phyloP scores from a whole-genome alignment of 2,329 filamentous ascomycete genomes.

The Fusarium citri region DNA sequence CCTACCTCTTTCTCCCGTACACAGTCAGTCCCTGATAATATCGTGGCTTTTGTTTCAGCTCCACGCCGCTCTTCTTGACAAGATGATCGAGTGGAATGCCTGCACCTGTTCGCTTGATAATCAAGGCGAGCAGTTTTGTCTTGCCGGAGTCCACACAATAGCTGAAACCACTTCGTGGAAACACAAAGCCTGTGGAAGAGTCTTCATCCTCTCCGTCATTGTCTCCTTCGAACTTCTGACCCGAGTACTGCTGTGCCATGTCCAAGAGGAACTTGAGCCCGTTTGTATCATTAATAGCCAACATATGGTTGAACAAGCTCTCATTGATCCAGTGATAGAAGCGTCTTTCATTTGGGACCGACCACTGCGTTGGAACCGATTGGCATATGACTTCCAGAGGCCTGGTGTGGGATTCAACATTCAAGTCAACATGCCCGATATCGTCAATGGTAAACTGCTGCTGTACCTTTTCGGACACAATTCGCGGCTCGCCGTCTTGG shows the following conservation, averaged over 20 bases:
- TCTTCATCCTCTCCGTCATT: constrained; percentile 53
- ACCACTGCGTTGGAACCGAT: constrained; percentile 50
- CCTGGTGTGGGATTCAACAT: constrained; percentile 72
- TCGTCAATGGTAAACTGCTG: constrained; percentile 81
- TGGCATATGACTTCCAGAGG: constrained; percentile 65
- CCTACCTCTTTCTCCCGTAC: constrained; percentile 74
- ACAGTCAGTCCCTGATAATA: constrained; percentile 84
- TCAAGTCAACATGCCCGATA: constrained; percentile 74
- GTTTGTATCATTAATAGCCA: constrained; percentile 64
- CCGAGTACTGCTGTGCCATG: constrained; percentile 59
- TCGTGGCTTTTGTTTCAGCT: constrained; percentile 71
- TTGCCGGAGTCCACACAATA: constrained; percentile 61
- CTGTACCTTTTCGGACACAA: constrained; percentile 68
- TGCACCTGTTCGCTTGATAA: constrained; percentile 74
- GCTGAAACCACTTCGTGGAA: constrained; percentile 57
- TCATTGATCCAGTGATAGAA: constrained; percentile 5
- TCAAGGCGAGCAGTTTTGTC: constrained; percentile 68
- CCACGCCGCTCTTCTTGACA: constrained; percentile 72
- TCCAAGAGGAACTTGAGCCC: constrained; percentile 70
- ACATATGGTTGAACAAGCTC: constrained; percentile 58
- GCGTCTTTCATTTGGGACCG: constrained; percentile 47
- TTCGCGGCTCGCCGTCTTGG: constrained; percentile 55
- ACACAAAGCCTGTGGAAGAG: constrained; percentile 50
- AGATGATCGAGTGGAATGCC: constrained; percentile 77
- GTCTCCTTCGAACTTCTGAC: constrained; percentile 50